Conservation (phyloP, 768 basidiomycete genomes). For the Hysterangium stoloniferum region DNA sequence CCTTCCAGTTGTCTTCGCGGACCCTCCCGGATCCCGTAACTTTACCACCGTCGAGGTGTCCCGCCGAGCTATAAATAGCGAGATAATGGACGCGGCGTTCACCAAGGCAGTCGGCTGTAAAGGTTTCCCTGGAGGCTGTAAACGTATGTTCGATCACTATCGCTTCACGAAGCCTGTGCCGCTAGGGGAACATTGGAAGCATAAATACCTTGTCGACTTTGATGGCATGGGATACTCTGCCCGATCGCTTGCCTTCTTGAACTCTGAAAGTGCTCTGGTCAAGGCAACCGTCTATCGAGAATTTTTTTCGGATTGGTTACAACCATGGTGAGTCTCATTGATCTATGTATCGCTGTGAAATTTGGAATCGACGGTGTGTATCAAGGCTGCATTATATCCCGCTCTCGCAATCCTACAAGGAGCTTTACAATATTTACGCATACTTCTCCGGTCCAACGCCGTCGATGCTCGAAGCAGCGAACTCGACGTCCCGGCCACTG, state of each 20-base stretch:
- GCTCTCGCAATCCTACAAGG: conserved; percentile 74
- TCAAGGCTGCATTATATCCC: conserved; percentile 92
- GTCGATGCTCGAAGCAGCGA: conserved; percentile 46
- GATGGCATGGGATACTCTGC: conserved; percentile 96
- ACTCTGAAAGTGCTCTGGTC: conserved; percentile 81
- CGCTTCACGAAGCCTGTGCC: conserved; percentile 71
- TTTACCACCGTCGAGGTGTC: conserved; percentile 60
- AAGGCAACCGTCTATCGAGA: conserved; percentile 91
- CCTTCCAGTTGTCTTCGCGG: conserved; percentile 61
- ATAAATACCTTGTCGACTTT: conserved; percentile 88
- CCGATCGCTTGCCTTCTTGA: conserved; percentile 76
- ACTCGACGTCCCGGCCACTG: conserved; percentile 32
- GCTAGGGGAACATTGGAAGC: conserved; percentile 83
- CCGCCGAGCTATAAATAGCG: conserved; percentile 56
- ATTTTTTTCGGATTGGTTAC: conserved; percentile 86
- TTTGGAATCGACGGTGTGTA: background rate
- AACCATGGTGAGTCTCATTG: conserved; percentile 60
- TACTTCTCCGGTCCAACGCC: conserved; percentile 85
- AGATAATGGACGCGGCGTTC: conserved; percentile 88
- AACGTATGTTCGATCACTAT: conserved; percentile 55
- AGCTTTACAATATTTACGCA: conserved; percentile 89
- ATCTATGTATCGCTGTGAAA: background rate
- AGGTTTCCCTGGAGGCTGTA: conserved; percentile 65
- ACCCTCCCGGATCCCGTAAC: conserved; percentile 48
- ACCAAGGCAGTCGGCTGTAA: conserved; percentile 65